phyloP scores from a whole-genome alignment of 2,329 filamentous ascomycete species.

The Penicillium sp. region DNA sequence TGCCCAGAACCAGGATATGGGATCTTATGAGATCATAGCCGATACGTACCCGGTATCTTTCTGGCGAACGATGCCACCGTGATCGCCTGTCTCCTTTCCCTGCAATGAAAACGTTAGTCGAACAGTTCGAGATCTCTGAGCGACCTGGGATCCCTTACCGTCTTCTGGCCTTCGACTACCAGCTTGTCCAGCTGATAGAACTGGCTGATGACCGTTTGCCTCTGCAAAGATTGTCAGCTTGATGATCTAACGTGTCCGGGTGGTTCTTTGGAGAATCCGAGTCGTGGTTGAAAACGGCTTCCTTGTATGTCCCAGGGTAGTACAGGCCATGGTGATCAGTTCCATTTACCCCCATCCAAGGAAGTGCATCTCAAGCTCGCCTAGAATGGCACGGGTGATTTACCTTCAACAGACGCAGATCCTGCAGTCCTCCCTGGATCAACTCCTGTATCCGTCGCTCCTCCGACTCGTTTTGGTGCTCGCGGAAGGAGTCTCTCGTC shows the following conservation, averaged over 20 bases:
- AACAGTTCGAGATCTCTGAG: background rate
- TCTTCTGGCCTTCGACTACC: slow-evolving; percentile 84
- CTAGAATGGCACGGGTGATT: slow-evolving; percentile 25
- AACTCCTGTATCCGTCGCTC: slow-evolving; percentile 76
- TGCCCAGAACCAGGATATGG: background rate
- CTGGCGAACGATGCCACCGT: slow-evolving; percentile 65
- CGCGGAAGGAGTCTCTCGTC: slow-evolving; percentile 84
- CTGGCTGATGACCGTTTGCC: slow-evolving; percentile 90
- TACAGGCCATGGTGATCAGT: background rate
- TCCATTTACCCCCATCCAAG: background rate
- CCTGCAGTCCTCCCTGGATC: slow-evolving; percentile 79
- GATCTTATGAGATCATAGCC: background rate
- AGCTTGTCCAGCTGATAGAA: slow-evolving; percentile 90
- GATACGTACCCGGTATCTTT: slow-evolving; percentile 67
- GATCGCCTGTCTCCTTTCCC: slow-evolving; percentile 54
- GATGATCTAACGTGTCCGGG: background rate
- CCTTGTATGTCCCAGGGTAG: background rate
- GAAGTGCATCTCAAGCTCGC: background rate
- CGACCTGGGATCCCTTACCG: slow-evolving; percentile 49
- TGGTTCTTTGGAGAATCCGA: background rate
- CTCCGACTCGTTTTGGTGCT: slow-evolving; percentile 69
- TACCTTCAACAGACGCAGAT: slow-evolving; percentile 88
- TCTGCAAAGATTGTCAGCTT: slow-evolving; percentile 55
- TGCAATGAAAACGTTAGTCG: slow-evolving; percentile 11
- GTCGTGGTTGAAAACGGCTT: background rate